Evolutionary conservation across 1,284 basidiomycete genomes (phyloP), one percentile per base, ranked within the genome.

Genomic region (Sphaerobolus stellatus): DNA sequence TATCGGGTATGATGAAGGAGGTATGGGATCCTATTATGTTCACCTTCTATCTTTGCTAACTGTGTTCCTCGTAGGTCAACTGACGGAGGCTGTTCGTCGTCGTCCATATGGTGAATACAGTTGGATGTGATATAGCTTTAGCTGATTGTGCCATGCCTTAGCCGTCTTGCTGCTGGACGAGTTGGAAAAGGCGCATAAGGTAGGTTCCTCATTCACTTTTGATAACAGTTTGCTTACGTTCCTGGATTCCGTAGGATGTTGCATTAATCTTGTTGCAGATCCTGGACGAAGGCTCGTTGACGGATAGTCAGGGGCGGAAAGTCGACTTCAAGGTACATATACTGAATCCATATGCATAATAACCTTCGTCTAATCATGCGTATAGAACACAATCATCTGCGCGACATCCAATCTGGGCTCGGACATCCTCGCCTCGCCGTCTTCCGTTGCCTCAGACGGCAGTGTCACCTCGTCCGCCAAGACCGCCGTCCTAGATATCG

Each of bases 1-100:
- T 64, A 88, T 98, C 18, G 96, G 95, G 2, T 92, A 93, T 64
- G 93, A 98, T 64, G 92, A 96, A 71, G 92, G 90, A 8, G 93
- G 88, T 69, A 61, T 14, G 4, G n/a, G n/a, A n/a, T n/a, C 28
- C 4, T 43, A 6, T 14, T 13, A 20, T 43, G 25, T 20, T n/a
- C 7, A 6, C 20, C 11, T 18, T 22, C 8, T 22, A 43, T 53
- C 22, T 24, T 9, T 49, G n/a, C 4, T 51, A 14, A 30, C 20
- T n/a, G 41, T 30, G 7, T 28, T 30, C 28, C 46, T n/a, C 46
- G 11, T 47, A 80, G 83, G 90, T 22, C 90, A 94, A 65, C 70
- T 96, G 45, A 94, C 92, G 1, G 94, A 95, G 68, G 90, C 90
- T 18, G 91, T 95, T 24, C 77, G 92, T 29, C 77, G 92, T 27